A percentile compares a stretch with the other conserved stretches of the same genome.
These are phyloP conservation scores for Senna siamea DNA, from an alignment of 306 rosid species.

Conservation along the genomic window DNA sequence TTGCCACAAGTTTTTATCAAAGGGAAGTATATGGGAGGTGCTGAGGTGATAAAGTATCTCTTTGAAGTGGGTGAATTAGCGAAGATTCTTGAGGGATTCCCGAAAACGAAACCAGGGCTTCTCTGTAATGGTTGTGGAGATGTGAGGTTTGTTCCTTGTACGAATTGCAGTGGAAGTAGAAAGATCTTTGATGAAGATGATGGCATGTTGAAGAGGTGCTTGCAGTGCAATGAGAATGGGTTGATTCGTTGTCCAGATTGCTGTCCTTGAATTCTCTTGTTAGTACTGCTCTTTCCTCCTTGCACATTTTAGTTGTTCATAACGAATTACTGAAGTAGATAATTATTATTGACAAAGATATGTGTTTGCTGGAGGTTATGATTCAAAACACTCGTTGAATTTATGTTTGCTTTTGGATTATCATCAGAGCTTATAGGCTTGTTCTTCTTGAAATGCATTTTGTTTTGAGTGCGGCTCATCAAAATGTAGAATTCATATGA, in stretches of 20 bases:
- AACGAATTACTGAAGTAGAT: slow-evolving; percentile 41
- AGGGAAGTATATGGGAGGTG: slow-evolving; percentile 82
- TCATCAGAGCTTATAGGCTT: not conserved
- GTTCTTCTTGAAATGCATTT: slow-evolving; percentile 10
- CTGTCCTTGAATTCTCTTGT: slow-evolving; percentile 41
- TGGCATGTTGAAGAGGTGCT: slow-evolving; percentile 53
- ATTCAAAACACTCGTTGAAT: slow-evolving; percentile 51
- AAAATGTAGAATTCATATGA: slow-evolving; percentile 10
- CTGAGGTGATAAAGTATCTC: slow-evolving; percentile 71
- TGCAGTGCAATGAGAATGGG: slow-evolving; percentile 72
- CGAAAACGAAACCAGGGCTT: slow-evolving; percentile 34
- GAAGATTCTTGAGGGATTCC: slow-evolving; percentile 71
- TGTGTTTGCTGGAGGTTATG: slow-evolving; percentile 35
- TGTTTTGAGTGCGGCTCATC: slow-evolving; percentile 16
- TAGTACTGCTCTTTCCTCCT: slow-evolving; percentile 22
- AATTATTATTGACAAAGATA: slow-evolving; percentile 27
- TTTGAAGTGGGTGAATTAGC: slow-evolving; percentile 82
- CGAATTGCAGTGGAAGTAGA: slow-evolving; percentile 47
- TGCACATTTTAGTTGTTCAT: slow-evolving; percentile 54
- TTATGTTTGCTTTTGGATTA: slow-evolving; percentile 35
- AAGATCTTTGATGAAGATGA: slow-evolving; percentile 70
- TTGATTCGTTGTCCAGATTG: slow-evolving; percentile 72
- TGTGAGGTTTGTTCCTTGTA: slow-evolving; percentile 16
- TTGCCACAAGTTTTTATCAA: slow-evolving; percentile 79
- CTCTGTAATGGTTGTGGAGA: slow-evolving; percentile 10